A percentile compares a stretch with the other conserved stretches of the same genome.
Evolutionary conservation across 2,329 filamentous ascomycete genomes (phyloP).

Genomic region (Pseudogymnoascus sp.): DNA sequence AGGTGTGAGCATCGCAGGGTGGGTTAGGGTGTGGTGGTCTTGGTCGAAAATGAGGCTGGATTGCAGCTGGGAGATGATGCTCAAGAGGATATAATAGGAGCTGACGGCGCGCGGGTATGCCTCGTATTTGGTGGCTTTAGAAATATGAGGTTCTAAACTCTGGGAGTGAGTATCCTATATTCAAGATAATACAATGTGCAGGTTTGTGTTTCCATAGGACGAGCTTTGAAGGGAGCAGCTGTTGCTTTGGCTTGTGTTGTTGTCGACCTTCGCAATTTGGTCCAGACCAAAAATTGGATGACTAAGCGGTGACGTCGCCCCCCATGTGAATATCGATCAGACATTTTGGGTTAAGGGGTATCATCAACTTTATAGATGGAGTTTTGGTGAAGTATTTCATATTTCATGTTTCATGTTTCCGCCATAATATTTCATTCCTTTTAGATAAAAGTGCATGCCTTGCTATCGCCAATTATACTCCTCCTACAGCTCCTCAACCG

Average conservation of each 20-base stretch:
- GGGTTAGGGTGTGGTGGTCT: neutral
- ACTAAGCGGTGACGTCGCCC: neutral
- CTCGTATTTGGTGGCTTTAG: neutral
- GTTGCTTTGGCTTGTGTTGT: neutral
- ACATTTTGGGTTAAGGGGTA: neutral
- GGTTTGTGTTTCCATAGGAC: neutral
- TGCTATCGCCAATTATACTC: neutral
- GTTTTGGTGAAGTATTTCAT: neutral
- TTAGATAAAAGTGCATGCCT: neutral
- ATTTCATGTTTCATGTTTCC: neutral
- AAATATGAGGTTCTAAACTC: neutral
- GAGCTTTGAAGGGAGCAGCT: neutral
- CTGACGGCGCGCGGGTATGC: neutral
- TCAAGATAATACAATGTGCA: neutral
- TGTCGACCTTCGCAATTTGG: neutral
- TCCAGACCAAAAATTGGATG: slow-evolving; percentile 4
- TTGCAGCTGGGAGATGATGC: neutral
- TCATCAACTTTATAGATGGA: neutral
- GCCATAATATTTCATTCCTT: neutral
- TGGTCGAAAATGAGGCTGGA: neutral
- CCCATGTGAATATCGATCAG: neutral
- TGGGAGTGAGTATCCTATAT: neutral
- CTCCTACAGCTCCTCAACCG: neutral
- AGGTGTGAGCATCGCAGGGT: neutral
- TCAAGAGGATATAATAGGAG: neutral